Percentiles rank a stretch among this genome's conserved stretches.
These are phyloP conservation scores for Clitopilus hobsonii DNA, from an alignment of 768 basidiomycete species.

Conservation along the genomic window DNA sequence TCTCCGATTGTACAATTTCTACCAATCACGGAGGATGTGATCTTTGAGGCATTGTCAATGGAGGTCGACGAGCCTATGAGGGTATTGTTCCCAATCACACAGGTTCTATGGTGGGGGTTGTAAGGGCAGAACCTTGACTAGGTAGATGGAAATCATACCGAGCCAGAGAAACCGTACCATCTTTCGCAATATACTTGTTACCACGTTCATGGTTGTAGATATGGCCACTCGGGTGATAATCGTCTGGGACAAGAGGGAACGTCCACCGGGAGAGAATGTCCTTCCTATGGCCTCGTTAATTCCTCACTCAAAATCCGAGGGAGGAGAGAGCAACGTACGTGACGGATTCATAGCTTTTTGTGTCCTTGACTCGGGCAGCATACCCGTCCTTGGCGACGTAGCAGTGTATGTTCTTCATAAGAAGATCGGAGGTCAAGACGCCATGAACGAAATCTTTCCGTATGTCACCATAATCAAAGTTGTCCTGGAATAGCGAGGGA, in stretches of 20 bases:
- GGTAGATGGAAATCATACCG: constrained; percentile 42
- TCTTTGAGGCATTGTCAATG: constrained; percentile 60
- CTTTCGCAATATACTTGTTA: constrained; percentile 83
- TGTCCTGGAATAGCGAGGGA: constrained; percentile 95
- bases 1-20: constrained; percentile 69
- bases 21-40: constrained; percentile 77
- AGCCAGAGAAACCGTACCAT: constrained; percentile 75
- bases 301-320: neutral
- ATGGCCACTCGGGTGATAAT: constrained; percentile 81
- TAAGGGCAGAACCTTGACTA: neutral
- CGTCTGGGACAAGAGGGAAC: constrained; percentile 93
- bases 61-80: constrained; percentile 80
- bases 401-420: constrained; percentile 93
- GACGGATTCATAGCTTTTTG: constrained; percentile 85
- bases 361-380: constrained; percentile 90
- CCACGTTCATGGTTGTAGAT: constrained; percentile 84
- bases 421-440: constrained; percentile 86
- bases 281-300: constrained; percentile 69
- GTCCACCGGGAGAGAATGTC: constrained; percentile 93
- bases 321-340: constrained; percentile 44
- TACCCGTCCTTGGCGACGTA: constrained; percentile 87
- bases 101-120: constrained; percentile 48
- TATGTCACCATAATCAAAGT: constrained; percentile 94
- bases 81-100: constrained; percentile 74
- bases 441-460: constrained; percentile 93